Evolutionary conservation across 257 asterid species (phyloP).

Genomic region (Jaltomata sinuosa): DNA sequence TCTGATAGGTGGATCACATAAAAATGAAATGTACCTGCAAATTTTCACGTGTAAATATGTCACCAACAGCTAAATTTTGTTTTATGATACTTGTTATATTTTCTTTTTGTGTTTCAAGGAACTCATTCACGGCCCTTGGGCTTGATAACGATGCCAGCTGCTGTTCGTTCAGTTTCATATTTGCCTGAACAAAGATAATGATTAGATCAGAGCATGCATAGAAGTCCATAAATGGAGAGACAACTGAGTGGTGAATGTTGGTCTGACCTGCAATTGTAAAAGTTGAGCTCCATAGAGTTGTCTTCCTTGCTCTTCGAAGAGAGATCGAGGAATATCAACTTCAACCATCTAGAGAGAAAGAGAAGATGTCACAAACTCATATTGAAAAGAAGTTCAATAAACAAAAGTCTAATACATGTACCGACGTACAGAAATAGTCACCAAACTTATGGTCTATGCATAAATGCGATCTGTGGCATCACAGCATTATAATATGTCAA

Average conservation of each 20-base stretch:
- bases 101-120: conserved; percentile 58
- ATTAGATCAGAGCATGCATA: not conserved
- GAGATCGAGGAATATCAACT: conserved; percentile 81
- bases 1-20: not conserved
- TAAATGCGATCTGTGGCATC: not conserved
- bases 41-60: conserved; percentile 84
- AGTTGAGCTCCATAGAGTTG: conserved; percentile 94
- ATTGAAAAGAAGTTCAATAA: not conserved
- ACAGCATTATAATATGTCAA: not conserved
- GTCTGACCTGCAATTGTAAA: conserved; percentile 74
- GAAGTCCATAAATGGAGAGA: not conserved
- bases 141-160: conserved; percentile 78
- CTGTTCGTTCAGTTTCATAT: conserved; percentile 66
- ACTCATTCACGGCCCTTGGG: conserved; percentile 82
- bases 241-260: not conserved
- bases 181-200: conserved; percentile 42
- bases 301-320: conserved; percentile 95
- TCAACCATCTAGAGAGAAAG: conserved; percentile 56
- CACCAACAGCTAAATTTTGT: conserved; percentile 96
- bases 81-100: conserved; percentile 61
- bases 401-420: not conserved
- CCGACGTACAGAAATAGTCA: not conserved
- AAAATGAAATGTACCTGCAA: conserved; percentile 47
- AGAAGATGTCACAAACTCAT: not conserved
- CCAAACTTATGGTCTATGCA: not conserved